Conservation (phyloP, 371 early-diverging fungal species). For the Lichtheimia ramosa region DNA sequence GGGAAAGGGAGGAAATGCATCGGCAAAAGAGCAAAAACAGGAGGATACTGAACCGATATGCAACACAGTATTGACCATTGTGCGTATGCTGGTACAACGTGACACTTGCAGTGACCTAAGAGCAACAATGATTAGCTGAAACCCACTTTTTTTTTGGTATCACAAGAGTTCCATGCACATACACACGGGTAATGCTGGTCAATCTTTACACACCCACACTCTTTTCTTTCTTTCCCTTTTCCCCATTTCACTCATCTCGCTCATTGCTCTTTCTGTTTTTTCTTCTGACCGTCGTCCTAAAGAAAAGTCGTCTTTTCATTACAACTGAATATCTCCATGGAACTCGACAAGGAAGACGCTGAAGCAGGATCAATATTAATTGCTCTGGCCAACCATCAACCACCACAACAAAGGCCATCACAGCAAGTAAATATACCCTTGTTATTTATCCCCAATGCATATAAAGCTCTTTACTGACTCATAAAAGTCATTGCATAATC, state of each 20-base stretch:
- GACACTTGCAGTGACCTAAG: neutral
- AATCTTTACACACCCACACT: conserved; percentile 1
- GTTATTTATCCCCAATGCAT: neutral
- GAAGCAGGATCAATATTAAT: conserved; percentile 46
- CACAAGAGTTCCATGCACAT: too few relatives aligned
- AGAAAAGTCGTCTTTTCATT: neutral
- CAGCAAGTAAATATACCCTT: neutral
- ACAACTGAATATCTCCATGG: conserved; percentile 6
- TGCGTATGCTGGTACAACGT: neutral
- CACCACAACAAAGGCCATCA: neutral
- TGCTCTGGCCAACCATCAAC: conserved; percentile 29
- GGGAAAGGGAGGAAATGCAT: too few relatives aligned
- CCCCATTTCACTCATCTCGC: neutral
- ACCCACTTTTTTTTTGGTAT: too few relatives aligned
- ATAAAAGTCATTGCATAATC: neutral
- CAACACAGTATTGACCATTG: neutral
- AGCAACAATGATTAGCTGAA: neutral
- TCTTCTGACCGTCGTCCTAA: conserved; percentile 1
- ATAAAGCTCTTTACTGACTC: neutral
- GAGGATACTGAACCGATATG: neutral
- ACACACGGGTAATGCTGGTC: too few relatives aligned
- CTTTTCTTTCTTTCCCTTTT: conserved; percentile 15
- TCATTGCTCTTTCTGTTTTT: conserved; percentile 9
- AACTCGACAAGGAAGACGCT: conserved; percentile 28
- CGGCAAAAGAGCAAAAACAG: too few relatives aligned